Evolutionary conservation across 768 basidiomycete species (phyloP), one percentile per base, ranked within the genome.

Genomic region (Boletus tylopilopsis): DNA sequence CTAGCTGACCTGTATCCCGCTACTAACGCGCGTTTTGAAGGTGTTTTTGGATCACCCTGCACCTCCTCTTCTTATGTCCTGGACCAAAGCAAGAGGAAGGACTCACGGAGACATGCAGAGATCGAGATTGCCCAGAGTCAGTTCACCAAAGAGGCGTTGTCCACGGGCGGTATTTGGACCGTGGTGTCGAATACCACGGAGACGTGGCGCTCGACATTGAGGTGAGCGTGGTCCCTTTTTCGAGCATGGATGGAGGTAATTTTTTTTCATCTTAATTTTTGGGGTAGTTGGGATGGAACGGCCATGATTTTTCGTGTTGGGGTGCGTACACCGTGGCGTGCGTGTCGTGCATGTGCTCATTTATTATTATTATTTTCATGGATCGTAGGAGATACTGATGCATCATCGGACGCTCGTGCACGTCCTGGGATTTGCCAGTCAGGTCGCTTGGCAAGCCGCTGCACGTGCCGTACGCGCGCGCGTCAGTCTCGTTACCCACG

Each of bases 381-480:
- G n/a, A n/a, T n/a, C n/a, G n/a, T 53, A 78, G 77, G 75, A 73
- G 36, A 59, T 63, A 3, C 70, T 76, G 49, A 62, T 63, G 2
- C 64, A 62, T 9, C 75, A 78, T 51, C 72, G 76, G 15, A 68
- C 73, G 13, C 71, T 79, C 3, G 74, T 75, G 2, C 79, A 79
- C 27, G 75, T 76, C 4, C 66, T 68, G 29, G 78, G 76, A 21
- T 81, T 80, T 54, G 71, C 78, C 49, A 72, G 73, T 36, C 78
- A 80, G 61, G 80, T 80, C 2, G 76, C 77, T 12, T 80, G 80
- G 76, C 73, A 35, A 56, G 12, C 25, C 27, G 0, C 5, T 11
- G n/a, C n/a, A n/a, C n/a, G n/a, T n/a, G 34, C 12, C 29, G 29
- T 30, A 12, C 29, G 12, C 12, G 29, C 12, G 29, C 12, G 12